A percentile compares a stretch with the other conserved stretches of the same genome.
phyloP scores from a whole-genome alignment of 2,329 filamentous ascomycete species.

The Dothideomycetes sp. region DNA sequence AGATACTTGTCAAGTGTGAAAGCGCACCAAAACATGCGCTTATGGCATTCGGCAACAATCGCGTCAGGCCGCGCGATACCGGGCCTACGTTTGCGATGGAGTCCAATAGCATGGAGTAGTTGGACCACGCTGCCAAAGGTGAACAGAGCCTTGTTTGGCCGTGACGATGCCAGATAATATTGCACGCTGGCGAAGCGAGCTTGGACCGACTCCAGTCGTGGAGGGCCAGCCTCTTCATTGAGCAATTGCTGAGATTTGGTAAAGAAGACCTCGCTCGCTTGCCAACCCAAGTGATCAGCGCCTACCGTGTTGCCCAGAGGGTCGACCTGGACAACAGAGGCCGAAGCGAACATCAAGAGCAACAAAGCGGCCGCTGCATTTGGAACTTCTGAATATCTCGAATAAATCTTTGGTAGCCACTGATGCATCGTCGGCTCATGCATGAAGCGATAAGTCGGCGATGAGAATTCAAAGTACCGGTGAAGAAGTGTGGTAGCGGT shows the following conservation, averaged over 20 bases:
- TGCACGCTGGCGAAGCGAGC: conserved; percentile 29
- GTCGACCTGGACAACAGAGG: conserved; percentile 15
- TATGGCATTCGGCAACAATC: conserved; percentile 22
- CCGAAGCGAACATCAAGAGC: conserved; percentile 44
- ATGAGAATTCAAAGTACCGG: conserved; percentile 33
- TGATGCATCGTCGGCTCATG: conserved; percentile 31
- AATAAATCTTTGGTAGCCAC: conserved; percentile 37
- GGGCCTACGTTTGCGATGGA: conserved; percentile 19
- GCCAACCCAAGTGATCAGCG: conserved; percentile 8
- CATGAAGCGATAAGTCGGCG: conserved; percentile 33
- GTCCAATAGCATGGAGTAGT: conserved; percentile 24
- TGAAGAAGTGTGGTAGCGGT: conserved; percentile 21
- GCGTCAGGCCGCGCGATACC: conserved; percentile 11
- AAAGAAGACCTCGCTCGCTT: conserved; percentile 18
- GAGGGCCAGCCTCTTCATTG: conserved; percentile 15
- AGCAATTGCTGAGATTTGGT: conserved; percentile 15
- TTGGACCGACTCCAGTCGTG: conserved; percentile 25
- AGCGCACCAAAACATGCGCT: conserved; percentile 27
- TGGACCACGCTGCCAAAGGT: conserved; percentile 26
- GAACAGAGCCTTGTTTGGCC: conserved; percentile 27
- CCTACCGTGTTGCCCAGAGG: conserved; percentile 9
- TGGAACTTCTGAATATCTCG: conserved; percentile 28
- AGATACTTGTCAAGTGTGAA: conserved; percentile 30
- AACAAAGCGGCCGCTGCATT: conserved; percentile 36
- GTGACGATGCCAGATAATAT: conserved; percentile 26